A percentile compares a stretch with the other conserved stretches of the same genome.
phyloP scores from a whole-genome alignment of 192 early-diverging fungal species.

The Backusella psychrophila region DNA sequence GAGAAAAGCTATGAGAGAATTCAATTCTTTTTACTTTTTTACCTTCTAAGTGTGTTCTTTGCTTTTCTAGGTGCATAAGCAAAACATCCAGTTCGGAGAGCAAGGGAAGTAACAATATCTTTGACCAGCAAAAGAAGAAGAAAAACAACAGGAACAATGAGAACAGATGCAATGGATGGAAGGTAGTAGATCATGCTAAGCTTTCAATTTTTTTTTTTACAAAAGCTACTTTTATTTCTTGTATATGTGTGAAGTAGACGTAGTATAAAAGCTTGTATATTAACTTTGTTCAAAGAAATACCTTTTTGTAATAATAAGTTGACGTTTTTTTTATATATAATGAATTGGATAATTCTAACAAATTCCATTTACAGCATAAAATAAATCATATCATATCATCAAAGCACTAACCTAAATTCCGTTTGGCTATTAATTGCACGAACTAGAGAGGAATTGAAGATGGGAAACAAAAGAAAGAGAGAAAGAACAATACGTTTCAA shows the following conservation, averaged over 20 bases:
- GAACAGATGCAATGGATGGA: neutral
- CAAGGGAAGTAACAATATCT: neutral
- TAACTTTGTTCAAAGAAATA: neutral
- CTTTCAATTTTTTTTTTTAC: neutral
- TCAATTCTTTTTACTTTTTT: neutral
- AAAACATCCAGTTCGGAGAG: neutral
- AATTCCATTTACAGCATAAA: neutral
- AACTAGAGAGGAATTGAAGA: neutral
- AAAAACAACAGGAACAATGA: neutral
- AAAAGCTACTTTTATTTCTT: neutral
- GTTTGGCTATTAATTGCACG: neutral
- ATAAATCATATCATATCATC: neutral
- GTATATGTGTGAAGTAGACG: neutral
- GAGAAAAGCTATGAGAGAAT: neutral
- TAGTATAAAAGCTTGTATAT: neutral
- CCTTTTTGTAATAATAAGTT: neutral
- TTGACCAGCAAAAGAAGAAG: neutral
- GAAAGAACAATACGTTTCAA: neutral
- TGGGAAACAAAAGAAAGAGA: neutral
- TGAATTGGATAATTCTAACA: neutral
- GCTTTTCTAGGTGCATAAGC: neutral
- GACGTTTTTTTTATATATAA: neutral
- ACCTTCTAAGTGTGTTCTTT: neutral
- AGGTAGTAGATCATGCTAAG: neutral
- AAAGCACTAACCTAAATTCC: neutral